These are phyloP conservation scores for Mycena olivaceomarginata DNA, from an alignment of 768 basidiomycete genomes.

Conservation along the genomic window DNA sequence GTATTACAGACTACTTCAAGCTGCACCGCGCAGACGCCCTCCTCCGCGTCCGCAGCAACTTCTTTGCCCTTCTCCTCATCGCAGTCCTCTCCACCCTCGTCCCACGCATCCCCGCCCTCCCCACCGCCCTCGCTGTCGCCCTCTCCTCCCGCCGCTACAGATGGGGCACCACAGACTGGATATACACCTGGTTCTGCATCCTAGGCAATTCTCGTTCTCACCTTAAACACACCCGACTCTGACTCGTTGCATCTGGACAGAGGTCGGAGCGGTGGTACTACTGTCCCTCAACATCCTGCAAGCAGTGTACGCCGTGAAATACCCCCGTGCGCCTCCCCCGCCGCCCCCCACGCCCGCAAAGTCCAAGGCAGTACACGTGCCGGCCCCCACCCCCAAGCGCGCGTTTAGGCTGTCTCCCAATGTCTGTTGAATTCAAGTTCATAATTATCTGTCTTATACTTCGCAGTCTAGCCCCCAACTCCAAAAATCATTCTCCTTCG, in stretches of 20 bases:
- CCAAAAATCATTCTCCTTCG: conserved; percentile 66
- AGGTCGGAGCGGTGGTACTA: conserved; percentile 56
- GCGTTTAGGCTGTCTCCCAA: conserved; percentile 64
- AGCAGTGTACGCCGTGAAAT: conserved; percentile 63
- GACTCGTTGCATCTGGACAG: conserved; percentile 46
- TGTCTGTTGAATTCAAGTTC: conserved; percentile 51
- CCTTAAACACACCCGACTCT: not conserved
- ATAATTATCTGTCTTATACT: too few species aligned
- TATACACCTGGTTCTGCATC: conserved; percentile 62
- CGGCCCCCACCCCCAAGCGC: conserved; percentile 57
- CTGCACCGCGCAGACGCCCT: conserved; percentile 67
- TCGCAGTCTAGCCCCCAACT: conserved; percentile 62
- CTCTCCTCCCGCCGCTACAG: conserved; percentile 50
- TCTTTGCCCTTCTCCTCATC: conserved; percentile 54
- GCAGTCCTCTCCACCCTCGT: conserved; percentile 61
- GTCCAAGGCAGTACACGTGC: conserved; percentile 49
- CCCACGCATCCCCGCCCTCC: conserved; percentile 61
- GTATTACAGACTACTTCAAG: conserved; percentile 56
- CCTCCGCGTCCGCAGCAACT: conserved; percentile 63
- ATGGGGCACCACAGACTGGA: conserved; percentile 57
- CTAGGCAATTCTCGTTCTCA: conserved; percentile 54
- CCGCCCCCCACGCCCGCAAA: conserved; percentile 57
- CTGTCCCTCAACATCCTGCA: conserved; percentile 65
- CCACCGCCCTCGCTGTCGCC: conserved; percentile 54
- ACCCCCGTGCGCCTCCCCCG: conserved; percentile 62